A percentile compares a stretch with the other conserved stretches of the same genome.
phyloP scores from a whole-genome alignment of 1,139 yeast genomes.

The Suhomyces choctaworum region DNA sequence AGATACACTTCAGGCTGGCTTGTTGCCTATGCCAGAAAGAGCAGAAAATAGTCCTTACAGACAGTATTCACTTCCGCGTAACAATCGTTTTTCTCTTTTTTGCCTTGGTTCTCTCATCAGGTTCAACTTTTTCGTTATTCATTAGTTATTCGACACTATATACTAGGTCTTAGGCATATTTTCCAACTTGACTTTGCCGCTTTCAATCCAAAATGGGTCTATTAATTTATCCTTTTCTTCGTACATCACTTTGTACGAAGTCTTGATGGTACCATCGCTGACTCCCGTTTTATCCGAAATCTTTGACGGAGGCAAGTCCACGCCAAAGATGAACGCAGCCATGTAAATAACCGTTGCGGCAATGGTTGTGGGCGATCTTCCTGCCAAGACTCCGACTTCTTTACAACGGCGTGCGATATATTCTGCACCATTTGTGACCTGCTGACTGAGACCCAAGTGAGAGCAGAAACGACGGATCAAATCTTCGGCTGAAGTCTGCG shows the following conservation, averaged over 20 bases:
- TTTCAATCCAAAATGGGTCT: constrained; percentile 78
- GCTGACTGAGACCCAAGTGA: constrained; percentile 82
- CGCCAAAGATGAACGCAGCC: constrained; percentile 83
- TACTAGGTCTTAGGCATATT: constrained; percentile 50
- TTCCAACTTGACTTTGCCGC: constrained; percentile 65
- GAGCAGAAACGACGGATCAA: constrained; percentile 95
- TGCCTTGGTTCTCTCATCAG: too few relatives aligned
- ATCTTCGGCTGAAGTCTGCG: constrained; percentile 92
- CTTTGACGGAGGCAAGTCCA: constrained; percentile 66
- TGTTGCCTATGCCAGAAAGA: too few relatives aligned
- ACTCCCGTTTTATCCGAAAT: constrained; percentile 97
- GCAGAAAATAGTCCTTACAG: too few relatives aligned
- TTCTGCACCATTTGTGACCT: constrained; percentile 91
- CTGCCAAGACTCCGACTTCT: constrained; percentile 92
- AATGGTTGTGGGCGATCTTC: constrained; percentile 94
- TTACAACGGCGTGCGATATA: constrained; percentile 86
- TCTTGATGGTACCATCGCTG: constrained; percentile 95
- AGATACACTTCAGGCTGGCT: too few relatives aligned
- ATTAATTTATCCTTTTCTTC: constrained; percentile 72
- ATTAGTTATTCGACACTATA: background rate
- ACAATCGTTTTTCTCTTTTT: too few relatives aligned
- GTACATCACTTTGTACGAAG: constrained; percentile 81
- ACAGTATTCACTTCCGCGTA: too few relatives aligned
- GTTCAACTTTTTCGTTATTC: too few relatives aligned
- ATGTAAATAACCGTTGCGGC: constrained; percentile 97